Percentiles rank a stretch among this genome's conserved stretches.
These are phyloP conservation scores for Pseudogymnoascus sp. DNA, from an alignment of 2,329 filamentous ascomycete species.

Conservation along the genomic window DNA sequence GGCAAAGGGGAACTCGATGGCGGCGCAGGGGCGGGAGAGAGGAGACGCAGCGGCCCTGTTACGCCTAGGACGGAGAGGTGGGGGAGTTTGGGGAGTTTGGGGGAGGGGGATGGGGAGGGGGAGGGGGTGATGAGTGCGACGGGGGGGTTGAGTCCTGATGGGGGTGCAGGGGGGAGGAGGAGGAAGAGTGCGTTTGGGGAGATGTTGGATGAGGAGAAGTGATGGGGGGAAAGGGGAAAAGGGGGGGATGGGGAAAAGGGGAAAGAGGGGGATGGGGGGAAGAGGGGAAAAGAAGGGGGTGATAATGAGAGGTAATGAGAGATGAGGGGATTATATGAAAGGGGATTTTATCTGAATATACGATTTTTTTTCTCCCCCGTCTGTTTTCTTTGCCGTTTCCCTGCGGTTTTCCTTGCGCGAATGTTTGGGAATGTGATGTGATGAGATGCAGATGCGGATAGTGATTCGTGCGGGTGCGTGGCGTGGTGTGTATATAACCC, in stretches of 20 bases:
- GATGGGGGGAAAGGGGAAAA: background rate
- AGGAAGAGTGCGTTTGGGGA: conserved; percentile 24
- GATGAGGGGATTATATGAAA: too few species aligned
- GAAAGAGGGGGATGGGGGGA: too few species aligned
- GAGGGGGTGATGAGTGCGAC: background rate
- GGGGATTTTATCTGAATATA: too few species aligned
- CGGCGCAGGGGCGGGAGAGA: background rate
- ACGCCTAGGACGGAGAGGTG: background rate
- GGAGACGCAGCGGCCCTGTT: background rate
- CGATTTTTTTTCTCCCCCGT: too few species aligned
- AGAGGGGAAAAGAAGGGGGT: too few species aligned
- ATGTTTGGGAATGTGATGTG: too few species aligned
- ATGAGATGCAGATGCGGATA: too few species aligned
- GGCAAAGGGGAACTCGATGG: background rate
- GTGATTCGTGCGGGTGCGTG: too few species aligned
- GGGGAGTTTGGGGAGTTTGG: background rate
- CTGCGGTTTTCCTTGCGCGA: too few species aligned
- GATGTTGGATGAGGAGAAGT: conserved; percentile 16
- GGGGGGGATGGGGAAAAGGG: background rate
- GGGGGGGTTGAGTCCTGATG: background rate
- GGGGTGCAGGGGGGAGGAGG: background rate
- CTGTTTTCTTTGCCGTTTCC: too few species aligned
- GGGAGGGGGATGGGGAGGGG: background rate
- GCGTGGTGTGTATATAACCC: too few species aligned
- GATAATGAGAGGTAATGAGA: background rate